Conservation (phyloP, 1,284 basidiomycete species). For the Leccinum angustisporum region DNA sequence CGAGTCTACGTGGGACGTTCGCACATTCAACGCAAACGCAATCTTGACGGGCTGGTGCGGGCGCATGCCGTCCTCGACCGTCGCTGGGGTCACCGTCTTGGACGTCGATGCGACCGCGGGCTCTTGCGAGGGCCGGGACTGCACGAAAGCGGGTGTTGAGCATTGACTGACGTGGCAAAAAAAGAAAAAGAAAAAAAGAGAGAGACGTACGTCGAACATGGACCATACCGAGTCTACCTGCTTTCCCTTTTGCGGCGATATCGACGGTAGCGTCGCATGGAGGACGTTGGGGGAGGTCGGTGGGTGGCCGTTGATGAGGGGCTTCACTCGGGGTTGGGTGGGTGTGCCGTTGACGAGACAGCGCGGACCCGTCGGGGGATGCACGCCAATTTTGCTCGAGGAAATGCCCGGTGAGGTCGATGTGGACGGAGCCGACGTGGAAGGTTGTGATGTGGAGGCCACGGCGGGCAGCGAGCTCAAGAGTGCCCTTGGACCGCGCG, state of each 20-base stretch:
- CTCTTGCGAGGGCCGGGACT: conserved; percentile 20
- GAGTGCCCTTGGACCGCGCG: conserved; percentile 68
- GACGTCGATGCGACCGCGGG: conserved; percentile 6
- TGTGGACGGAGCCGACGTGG: conserved; percentile 29
- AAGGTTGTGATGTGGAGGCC: conserved; percentile 30
- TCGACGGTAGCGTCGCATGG: conserved; percentile 9
- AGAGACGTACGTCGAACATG: conserved; percentile 23
- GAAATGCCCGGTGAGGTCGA: conserved; percentile 29
- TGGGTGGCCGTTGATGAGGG: conserved; percentile 30
- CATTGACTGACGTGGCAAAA: neutral
- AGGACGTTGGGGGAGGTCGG: conserved; percentile 19
- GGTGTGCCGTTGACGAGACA: conserved; percentile 33
- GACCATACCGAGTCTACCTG: conserved; percentile 23
- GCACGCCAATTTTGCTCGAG: conserved; percentile 27
- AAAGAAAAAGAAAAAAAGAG: neutral
- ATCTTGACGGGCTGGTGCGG: conserved; percentile 35
- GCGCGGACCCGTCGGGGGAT: conserved; percentile 36
- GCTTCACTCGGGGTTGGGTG: conserved; percentile 22
- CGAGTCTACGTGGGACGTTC: conserved; percentile 27
- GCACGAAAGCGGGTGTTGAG: conserved; percentile 6
- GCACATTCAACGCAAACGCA: conserved; percentile 31
- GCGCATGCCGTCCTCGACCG: conserved; percentile 28
- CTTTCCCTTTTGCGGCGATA: conserved; percentile 29
- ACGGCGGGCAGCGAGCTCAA: conserved; percentile 42
- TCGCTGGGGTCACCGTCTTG: conserved; percentile 16